Evolutionary conservation across 2,329 filamentous ascomycete species (phyloP).

Genomic region (Sarocladiaceae sp.): DNA sequence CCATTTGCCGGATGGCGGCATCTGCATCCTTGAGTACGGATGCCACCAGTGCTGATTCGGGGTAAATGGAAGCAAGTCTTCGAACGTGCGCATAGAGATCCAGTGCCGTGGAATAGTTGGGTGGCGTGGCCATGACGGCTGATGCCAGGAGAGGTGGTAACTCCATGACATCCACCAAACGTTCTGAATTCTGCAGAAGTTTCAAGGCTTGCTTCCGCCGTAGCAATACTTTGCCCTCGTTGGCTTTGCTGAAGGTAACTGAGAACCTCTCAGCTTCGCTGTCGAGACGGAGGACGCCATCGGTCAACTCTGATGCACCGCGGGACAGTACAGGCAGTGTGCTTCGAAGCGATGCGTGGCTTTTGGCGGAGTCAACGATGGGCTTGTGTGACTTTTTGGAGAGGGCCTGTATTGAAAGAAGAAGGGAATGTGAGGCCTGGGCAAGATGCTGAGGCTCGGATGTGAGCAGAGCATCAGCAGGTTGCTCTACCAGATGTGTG

Average conservation of each 20-base stretch:
- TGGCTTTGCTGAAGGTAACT: slow-evolving; percentile 69
- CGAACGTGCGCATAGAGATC: slow-evolving; percentile 93
- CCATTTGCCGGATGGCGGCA: slow-evolving; percentile 81
- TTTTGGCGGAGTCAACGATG: slow-evolving; percentile 73
- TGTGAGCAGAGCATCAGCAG: slow-evolving; percentile 63
- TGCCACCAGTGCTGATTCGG: slow-evolving; percentile 66
- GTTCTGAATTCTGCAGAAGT: slow-evolving; percentile 78
- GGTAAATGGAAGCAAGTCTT: slow-evolving; percentile 75
- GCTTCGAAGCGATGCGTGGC: slow-evolving; percentile 66
- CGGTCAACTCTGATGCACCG: slow-evolving; percentile 60
- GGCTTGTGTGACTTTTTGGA: slow-evolving; percentile 84
- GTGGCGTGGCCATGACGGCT: slow-evolving; percentile 57
- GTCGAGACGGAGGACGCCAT: slow-evolving; percentile 73
- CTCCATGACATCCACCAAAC: slow-evolving; percentile 84
- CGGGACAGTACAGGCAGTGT: slow-evolving; percentile 64
- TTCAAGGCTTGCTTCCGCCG: slow-evolving; percentile 73
- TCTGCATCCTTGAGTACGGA: slow-evolving; percentile 74
- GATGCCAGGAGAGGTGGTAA: slow-evolving; percentile 80
- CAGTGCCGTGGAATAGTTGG: slow-evolving; percentile 81
- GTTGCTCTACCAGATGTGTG: slow-evolving; percentile 67
- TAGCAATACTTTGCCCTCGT: slow-evolving; percentile 63
- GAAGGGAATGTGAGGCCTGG: slow-evolving; percentile 71
- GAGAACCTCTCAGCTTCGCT: slow-evolving; percentile 74
- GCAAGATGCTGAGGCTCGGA: slow-evolving; percentile 75
- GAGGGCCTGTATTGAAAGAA: slow-evolving; percentile 78